Conservation (phyloP, 805 yeast species). For the Metschnikowia cubensis region DNA sequence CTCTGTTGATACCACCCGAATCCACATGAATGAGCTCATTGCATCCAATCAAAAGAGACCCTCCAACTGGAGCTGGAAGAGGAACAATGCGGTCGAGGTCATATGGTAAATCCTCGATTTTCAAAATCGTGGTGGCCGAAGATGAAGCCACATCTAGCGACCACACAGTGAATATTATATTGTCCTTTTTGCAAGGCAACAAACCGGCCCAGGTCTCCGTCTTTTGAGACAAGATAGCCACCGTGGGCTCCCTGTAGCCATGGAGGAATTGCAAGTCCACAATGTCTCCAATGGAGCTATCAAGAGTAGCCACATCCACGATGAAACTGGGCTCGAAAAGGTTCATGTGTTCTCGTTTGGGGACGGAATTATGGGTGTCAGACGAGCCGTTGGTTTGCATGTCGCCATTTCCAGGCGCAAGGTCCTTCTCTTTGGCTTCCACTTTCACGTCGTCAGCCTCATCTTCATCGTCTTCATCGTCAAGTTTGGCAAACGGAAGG, state of each 20-base stretch:
- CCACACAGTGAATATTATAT: constrained; percentile 54
- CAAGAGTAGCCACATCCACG: constrained; percentile 53
- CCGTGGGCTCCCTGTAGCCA: constrained; percentile 78
- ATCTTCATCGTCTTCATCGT: constrained; percentile 36
- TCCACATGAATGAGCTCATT: constrained; percentile 79
- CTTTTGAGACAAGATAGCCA: constrained; percentile 59
- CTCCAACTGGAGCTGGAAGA: constrained; percentile 61
- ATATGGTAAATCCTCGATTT: constrained; percentile 64
- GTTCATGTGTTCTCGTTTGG: constrained; percentile 2
- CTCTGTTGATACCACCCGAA: constrained; percentile 63
- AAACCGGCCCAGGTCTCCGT: constrained; percentile 76
- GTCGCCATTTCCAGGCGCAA: background rate
- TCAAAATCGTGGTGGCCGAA: constrained; percentile 63
- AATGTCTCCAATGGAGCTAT: constrained; percentile 56
- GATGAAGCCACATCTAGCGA: constrained; percentile 61
- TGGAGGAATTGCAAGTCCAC: constrained; percentile 68
- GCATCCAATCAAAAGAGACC: constrained; percentile 65
- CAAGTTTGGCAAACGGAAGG: constrained; percentile 54
- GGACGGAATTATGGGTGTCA: background rate
- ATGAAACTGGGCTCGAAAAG: constrained; percentile 55
- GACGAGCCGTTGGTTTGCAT: background rate
- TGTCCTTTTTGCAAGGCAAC: constrained; percentile 58
- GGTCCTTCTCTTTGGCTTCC: background rate
- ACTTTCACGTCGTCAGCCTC: constrained; percentile 28
- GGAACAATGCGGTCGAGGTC: constrained; percentile 67